These are phyloP conservation scores for Talaromyces sp. DNA, from an alignment of 2,329 filamentous ascomycete species.

Conservation along the genomic window DNA sequence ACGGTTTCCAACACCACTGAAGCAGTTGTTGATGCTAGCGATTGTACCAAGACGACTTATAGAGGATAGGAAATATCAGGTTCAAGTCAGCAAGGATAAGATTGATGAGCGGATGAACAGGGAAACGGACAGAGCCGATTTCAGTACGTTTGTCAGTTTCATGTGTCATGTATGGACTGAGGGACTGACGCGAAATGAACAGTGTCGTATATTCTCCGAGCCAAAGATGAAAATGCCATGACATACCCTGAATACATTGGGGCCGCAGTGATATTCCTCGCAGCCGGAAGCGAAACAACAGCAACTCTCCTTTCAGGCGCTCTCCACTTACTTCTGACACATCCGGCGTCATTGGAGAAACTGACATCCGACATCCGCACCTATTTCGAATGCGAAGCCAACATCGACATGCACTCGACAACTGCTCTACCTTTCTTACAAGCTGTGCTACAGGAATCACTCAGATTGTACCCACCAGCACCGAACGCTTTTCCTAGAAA, in stretches of 20 bases:
- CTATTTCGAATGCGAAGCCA: background rate
- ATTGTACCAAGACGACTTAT: background rate
- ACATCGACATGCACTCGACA: background rate
- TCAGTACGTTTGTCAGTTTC: background rate
- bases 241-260: background rate
- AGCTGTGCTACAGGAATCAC: background rate
- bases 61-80: background rate
- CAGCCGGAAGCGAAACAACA: background rate
- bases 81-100: background rate
- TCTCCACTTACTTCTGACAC: background rate
- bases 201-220: background rate
- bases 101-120: background rate
- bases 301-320: background rate
- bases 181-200: background rate
- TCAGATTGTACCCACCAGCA: background rate
- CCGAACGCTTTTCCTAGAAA: background rate
- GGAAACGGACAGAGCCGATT: background rate
- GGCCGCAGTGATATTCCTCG: background rate
- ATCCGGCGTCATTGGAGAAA: background rate
- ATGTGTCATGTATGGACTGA: background rate
- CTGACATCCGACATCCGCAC: background rate
- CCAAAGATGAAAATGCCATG: background rate
- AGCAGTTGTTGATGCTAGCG: background rate
- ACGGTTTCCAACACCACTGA: background rate
- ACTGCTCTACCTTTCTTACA: background rate